These are phyloP conservation scores for Diaporthe velutina DNA, from an alignment of 2,329 filamentous ascomycete genomes.

Conservation along the genomic window DNA sequence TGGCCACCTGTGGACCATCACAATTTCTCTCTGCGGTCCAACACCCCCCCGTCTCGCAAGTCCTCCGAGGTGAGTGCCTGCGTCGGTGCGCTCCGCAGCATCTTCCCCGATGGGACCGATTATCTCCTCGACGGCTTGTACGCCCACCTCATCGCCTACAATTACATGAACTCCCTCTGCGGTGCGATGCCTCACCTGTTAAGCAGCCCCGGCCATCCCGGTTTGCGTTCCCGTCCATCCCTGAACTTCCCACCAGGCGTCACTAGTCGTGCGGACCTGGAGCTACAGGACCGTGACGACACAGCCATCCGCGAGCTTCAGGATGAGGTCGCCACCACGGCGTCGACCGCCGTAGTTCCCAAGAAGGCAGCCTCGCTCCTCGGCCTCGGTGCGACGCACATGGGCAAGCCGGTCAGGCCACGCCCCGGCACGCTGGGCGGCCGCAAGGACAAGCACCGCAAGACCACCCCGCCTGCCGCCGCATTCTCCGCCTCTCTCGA, in stretches of 20 bases:
- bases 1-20: slow-evolving; percentile 28
- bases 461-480: slow-evolving; percentile 11
- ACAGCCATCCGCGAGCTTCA: slow-evolving; percentile 33
- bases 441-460: slow-evolving; percentile 41
- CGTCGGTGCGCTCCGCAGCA: slow-evolving; percentile 55
- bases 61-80: slow-evolving; percentile 32
- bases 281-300: slow-evolving; percentile 37
- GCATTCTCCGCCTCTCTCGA: slow-evolving; percentile 23
- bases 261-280: slow-evolving; percentile 40
- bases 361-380: slow-evolving; percentile 66
- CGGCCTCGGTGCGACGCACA: slow-evolving; percentile 54
- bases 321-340: slow-evolving; percentile 43
- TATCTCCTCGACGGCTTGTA: slow-evolving; percentile 71
- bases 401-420: slow-evolving; percentile 39
- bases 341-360: slow-evolving; percentile 53
- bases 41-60: not conserved
- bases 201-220: not conserved
- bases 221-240: slow-evolving; percentile 20
- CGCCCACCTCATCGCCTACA: slow-evolving; percentile 70
- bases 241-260: slow-evolving; percentile 35
- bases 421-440: slow-evolving; percentile 31
- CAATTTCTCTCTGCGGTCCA: slow-evolving; percentile 15
- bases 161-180: slow-evolving; percentile 63
- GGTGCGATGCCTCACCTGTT: slow-evolving; percentile 20
- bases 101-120: slow-evolving; percentile 66